Evolutionary conservation across 352 stramenopile species (phyloP).

Genomic region (Phytophthora brassicae): DNA sequence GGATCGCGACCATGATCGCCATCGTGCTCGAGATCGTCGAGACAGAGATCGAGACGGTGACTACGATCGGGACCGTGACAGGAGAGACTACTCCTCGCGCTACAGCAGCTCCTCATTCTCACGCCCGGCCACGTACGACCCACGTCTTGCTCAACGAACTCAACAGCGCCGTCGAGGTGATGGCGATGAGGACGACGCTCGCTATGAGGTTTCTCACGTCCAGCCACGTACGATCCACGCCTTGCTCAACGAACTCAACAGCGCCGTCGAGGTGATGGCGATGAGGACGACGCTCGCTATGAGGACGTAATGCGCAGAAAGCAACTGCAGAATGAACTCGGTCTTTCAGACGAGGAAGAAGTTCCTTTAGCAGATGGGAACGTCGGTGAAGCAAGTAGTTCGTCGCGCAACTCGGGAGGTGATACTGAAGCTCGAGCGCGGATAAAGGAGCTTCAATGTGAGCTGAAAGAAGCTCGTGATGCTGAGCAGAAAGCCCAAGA

Average conservation of each 20-base stretch:
- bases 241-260: conserved; percentile 62
- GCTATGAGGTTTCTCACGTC: conserved; percentile 73
- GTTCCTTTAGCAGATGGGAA: conserved; percentile 8
- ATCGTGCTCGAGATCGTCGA: conserved; percentile 30
- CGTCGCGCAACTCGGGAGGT: neutral
- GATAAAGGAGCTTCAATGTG: conserved; percentile 60
- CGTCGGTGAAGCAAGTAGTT: conserved; percentile 3
- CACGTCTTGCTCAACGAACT: conserved; percentile 62
- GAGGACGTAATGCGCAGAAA: conserved; percentile 54
- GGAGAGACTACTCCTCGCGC: conserved; percentile 29
- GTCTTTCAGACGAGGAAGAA: conserved; percentile 66
- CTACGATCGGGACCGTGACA: conserved; percentile 31
- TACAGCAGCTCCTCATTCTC: conserved; percentile 64
- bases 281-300: conserved; percentile 43
- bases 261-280: conserved; percentile 39
- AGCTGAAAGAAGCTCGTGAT: conserved; percentile 59
- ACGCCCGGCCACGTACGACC: conserved; percentile 82
- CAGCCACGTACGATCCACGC: conserved; percentile 79
- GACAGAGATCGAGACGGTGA: conserved; percentile 43
- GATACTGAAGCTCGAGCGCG: conserved; percentile 34
- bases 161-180: conserved; percentile 42
- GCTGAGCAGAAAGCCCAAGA: conserved; percentile 77
- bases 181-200: conserved; percentile 44
- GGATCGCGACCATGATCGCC: conserved; percentile 33
- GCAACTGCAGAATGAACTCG: conserved; percentile 67